These are phyloP conservation scores for Exserohilum turcica DNA, from an alignment of 2,329 filamentous ascomycete species.

Conservation along the genomic window DNA sequence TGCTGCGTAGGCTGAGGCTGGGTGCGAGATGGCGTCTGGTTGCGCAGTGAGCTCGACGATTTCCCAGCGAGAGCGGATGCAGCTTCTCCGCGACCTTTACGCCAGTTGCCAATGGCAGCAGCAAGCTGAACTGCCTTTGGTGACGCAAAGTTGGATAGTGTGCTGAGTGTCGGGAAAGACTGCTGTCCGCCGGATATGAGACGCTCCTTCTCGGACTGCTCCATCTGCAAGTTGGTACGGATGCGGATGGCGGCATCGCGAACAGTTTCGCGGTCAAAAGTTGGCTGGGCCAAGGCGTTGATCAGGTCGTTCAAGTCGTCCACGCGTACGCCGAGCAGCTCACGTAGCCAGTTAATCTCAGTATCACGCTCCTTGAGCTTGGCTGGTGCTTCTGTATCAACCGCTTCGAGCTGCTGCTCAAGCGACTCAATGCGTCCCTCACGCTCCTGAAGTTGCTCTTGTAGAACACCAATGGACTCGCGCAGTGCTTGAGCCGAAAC, in stretches of 20 bases:
- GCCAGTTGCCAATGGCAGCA: slow-evolving; percentile 98
- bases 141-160: slow-evolving; percentile 75
- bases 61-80: slow-evolving; percentile 53
- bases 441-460: slow-evolving; percentile 94
- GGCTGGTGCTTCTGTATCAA: slow-evolving; percentile 75
- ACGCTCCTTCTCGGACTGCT: slow-evolving; percentile 91
- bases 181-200: slow-evolving; percentile 67
- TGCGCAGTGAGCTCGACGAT: slow-evolving; percentile 39
- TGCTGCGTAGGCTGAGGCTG: slow-evolving; percentile 59
- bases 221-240: slow-evolving; percentile 95
- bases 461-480: slow-evolving; percentile 93
- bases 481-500: slow-evolving; percentile 93
- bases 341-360: slow-evolving; percentile 92
- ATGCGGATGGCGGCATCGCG: slow-evolving; percentile 92
- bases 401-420: slow-evolving; percentile 69
- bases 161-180: slow-evolving; percentile 75
- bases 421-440: slow-evolving; percentile 88
- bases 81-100: slow-evolving; percentile 63
- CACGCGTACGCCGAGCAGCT: slow-evolving; percentile 86
- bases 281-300: slow-evolving; percentile 72
- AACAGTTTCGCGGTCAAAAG: slow-evolving; percentile 77
- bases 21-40: slow-evolving; percentile 41
- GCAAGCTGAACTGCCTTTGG: slow-evolving; percentile 86
- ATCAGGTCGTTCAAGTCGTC: slow-evolving; percentile 94
- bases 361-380: slow-evolving; percentile 92